Conservation (phyloP, 139 green algal species). For the Chlamydomonas sphaeroides region DNA sequence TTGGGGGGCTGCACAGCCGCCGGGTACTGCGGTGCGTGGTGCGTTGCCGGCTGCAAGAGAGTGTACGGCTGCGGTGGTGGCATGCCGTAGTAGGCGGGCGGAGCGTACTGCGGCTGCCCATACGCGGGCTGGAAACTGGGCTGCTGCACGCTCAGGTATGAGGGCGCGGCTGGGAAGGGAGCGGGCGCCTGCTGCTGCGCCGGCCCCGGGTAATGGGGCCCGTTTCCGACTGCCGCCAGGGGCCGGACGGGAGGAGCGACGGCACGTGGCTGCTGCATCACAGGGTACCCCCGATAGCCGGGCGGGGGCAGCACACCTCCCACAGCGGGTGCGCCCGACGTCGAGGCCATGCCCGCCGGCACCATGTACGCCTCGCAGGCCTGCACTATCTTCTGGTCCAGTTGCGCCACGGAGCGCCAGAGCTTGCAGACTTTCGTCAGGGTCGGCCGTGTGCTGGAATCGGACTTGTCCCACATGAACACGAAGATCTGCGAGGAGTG, state of each 20-base stretch:
- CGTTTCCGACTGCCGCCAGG: background rate
- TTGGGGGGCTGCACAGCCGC: too few species aligned
- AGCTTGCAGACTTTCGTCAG: constrained; percentile 39
- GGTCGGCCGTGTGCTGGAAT: constrained; percentile 4
- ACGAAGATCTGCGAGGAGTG: constrained; percentile 39
- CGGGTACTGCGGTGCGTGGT: too few species aligned
- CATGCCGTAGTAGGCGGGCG: too few species aligned
- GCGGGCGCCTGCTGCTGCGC: background rate
- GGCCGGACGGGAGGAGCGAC: background rate
- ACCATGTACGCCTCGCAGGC: constrained; percentile 28
- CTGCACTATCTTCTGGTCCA: constrained; percentile 27
- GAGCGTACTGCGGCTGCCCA: too few species aligned
- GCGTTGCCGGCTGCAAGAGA: too few species aligned
- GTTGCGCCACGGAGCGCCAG: background rate
- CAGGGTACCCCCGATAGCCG: constrained; percentile 8
- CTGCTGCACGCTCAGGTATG: too few species aligned
- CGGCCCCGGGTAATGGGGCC: background rate
- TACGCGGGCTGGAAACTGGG: too few species aligned
- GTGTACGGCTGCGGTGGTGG: too few species aligned
- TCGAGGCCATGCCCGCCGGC: background rate
- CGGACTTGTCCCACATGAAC: constrained; percentile 34
- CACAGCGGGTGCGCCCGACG: background rate
- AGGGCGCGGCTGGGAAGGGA: background rate
- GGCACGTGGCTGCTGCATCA: constrained; percentile 1
- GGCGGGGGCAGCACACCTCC: constrained; percentile 5